Evolutionary conservation across 2,329 filamentous ascomycete species (phyloP).

Genomic region (Talaromyces albobiverticillius): DNA sequence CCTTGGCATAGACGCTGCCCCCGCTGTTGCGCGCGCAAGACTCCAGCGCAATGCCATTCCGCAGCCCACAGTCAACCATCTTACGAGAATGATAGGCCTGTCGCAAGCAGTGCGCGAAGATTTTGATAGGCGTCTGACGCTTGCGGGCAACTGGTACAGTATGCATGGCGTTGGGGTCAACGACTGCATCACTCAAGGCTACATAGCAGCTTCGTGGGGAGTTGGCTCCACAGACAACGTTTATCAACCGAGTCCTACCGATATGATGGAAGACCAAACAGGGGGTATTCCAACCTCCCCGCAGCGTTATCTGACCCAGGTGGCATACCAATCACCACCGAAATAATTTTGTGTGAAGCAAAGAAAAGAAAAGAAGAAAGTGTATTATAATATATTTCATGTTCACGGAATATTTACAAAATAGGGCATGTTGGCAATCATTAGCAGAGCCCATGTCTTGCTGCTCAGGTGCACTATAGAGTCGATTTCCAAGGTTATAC

Average conservation of each 20-base stretch:
- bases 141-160: conserved; percentile 56
- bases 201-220: conserved; percentile 48
- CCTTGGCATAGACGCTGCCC: conserved; percentile 64
- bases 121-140: conserved; percentile 63
- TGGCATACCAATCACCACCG: no score
- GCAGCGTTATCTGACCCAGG: conserved; percentile 4
- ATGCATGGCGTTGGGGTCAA: conserved; percentile 51
- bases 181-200: conserved; percentile 57
- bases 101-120: conserved; percentile 53
- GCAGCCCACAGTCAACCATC: conserved; percentile 82
- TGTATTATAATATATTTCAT: neutral
- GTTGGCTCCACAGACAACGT: conserved; percentile 26
- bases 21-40: conserved; percentile 60
- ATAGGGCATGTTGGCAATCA: neutral
- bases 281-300: conserved; percentile 12
- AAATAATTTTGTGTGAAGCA: no score
- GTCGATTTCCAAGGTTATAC: no score
- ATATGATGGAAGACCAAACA: conserved; percentile 11
- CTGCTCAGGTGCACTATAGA: no score
- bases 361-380: neutral
- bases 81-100: conserved; percentile 57
- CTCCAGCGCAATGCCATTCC: conserved; percentile 75
- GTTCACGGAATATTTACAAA: neutral
- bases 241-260: neutral
- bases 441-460: no score